phyloP scores from a whole-genome alignment of 257 asterid species.

The Misopates orontium region DNA sequence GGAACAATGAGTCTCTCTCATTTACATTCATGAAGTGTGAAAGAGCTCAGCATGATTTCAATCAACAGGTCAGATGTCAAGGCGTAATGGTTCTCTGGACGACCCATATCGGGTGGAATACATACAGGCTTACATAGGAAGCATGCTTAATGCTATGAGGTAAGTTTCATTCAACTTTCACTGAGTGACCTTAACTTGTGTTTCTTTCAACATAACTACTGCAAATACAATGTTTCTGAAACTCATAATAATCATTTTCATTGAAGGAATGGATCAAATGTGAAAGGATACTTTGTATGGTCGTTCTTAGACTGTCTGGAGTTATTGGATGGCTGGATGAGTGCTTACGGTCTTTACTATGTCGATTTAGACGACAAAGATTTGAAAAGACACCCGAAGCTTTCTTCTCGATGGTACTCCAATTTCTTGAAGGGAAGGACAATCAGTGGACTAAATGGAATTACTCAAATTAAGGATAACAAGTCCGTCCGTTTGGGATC shows the following conservation, averaged over 20 bases:
- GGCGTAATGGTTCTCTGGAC: constrained; percentile 37
- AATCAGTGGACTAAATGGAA: neutral
- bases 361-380: constrained; percentile 46
- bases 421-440: constrained; percentile 34
- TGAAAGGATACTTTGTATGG: constrained; percentile 45
- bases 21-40: neutral
- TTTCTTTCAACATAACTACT: neutral
- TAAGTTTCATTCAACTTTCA: neutral
- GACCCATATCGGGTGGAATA: constrained; percentile 42
- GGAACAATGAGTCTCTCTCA: neutral
- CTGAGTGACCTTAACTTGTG: neutral
- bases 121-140: constrained; percentile 43
- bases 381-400: constrained; percentile 35
- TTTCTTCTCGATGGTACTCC: constrained; percentile 33
- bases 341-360: constrained; percentile 40
- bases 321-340: constrained; percentile 35
- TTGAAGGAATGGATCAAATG: constrained; percentile 42
- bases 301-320: constrained; percentile 47
- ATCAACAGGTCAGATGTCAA: constrained; percentile 34
- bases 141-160: constrained; percentile 51
- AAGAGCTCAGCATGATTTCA: neutral
- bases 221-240: neutral
- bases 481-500: neutral
- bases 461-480: neutral
- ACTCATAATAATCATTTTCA: neutral